Percentiles rank a stretch among this genome's conserved stretches.
phyloP scores from a whole-genome alignment of 2,329 filamentous ascomycete genomes.

The Penicillium sp. region DNA sequence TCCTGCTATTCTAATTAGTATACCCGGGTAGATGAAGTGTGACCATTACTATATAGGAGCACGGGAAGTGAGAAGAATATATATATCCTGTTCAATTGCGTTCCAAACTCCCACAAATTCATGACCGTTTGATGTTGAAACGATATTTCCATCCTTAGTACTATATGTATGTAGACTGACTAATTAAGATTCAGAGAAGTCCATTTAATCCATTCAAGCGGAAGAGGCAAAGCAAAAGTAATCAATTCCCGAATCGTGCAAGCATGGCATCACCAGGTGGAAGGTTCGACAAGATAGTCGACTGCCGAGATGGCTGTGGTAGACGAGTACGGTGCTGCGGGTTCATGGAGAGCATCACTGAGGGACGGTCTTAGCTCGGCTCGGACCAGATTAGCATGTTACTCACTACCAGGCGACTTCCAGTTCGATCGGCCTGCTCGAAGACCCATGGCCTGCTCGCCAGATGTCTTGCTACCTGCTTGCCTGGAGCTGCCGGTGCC shows the following conservation, averaged over 20 bases:
- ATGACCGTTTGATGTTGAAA: no score
- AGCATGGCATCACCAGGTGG: conserved; percentile 28
- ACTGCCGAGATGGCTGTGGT: conserved; percentile 21
- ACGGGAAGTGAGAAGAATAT: no score
- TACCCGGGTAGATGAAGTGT: no score
- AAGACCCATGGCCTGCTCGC: conserved; percentile 36
- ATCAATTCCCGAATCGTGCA: conserved; percentile 27
- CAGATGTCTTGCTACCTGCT: conserved; percentile 23
- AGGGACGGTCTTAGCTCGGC: no score
- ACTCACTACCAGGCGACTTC: conserved; percentile 30
- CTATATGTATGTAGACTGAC: neutral
- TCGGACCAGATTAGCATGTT: neutral
- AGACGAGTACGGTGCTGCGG: conserved; percentile 36
- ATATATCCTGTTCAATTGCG: no score
- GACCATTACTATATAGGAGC: no score
- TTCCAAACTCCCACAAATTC: no score
- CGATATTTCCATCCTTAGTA: no score
- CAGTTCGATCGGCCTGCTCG: conserved; percentile 30
- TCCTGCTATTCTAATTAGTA: no score
- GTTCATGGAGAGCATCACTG: conserved; percentile 18
- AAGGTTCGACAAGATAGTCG: conserved; percentile 27
- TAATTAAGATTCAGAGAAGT: neutral
- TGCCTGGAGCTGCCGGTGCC: conserved; percentile 43
- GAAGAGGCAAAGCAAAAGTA: neutral
- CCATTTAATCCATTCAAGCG: neutral